Conservation (phyloP, 768 basidiomycete genomes). For the Lactarius sanguifluus region DNA sequence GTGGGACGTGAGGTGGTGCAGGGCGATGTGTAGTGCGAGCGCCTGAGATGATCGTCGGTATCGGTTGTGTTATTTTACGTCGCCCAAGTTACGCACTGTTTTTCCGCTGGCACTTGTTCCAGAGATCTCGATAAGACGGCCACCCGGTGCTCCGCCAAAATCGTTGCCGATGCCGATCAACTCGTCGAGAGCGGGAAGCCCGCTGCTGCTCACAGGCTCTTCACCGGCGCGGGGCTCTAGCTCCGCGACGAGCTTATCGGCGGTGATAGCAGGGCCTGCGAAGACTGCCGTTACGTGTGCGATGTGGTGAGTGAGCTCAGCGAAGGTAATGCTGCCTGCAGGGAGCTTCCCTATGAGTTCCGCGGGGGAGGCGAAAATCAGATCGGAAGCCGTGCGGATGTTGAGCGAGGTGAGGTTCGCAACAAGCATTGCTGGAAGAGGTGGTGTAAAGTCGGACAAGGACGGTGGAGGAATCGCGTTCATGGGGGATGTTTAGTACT, state of each 20-base stretch:
- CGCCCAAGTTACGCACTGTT: conserved; percentile 48
- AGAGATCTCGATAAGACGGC: conserved; percentile 64
- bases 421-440: conserved; percentile 22
- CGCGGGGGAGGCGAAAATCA: conserved; percentile 19
- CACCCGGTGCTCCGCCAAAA: conserved; percentile 40
- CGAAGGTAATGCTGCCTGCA: conserved; percentile 22
- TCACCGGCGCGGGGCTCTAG: conserved; percentile 33
- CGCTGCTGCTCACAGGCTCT: conserved; percentile 34
- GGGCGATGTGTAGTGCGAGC: conserved; percentile 57
- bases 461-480: conserved; percentile 6
- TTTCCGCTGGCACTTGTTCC: conserved; percentile 67
- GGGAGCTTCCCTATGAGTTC: conserved; percentile 22
- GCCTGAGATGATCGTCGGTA: conserved; percentile 42
- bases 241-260: conserved; percentile 34
- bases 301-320: conserved; percentile 21
- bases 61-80: neutral
- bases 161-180: conserved; percentile 48
- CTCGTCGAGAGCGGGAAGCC: conserved; percentile 51
- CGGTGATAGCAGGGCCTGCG: conserved; percentile 32
- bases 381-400: conserved; percentile 21
- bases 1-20: conserved; percentile 49
- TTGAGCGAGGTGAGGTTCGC: conserved; percentile 23
- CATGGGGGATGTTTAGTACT: conserved; percentile 13
- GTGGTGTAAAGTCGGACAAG: conserved; percentile 16
- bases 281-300: conserved; percentile 19